A percentile compares a stretch with the other conserved stretches of the same genome.
phyloP scores from a whole-genome alignment of 2,329 filamentous ascomycete genomes.

The Alternaria metachromatica region DNA sequence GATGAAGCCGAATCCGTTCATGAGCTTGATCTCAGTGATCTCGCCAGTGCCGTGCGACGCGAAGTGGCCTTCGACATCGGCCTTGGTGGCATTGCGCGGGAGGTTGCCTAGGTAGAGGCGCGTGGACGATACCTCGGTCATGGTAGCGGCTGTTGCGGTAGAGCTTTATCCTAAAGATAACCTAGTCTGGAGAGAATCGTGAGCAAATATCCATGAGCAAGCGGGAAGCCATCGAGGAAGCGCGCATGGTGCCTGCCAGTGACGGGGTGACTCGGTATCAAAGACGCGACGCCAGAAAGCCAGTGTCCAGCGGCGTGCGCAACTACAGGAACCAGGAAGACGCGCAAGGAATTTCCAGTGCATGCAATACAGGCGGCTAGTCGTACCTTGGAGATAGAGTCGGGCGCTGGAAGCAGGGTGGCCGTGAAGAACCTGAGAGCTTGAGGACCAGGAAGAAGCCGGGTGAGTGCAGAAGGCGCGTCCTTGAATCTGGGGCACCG shows the following conservation, averaged over 20 bases:
- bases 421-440: slow-evolving; percentile 29
- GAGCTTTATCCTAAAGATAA: slow-evolving; percentile 25
- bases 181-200: slow-evolving; percentile 45
- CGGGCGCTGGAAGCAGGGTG: slow-evolving; percentile 24
- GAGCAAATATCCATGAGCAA: slow-evolving; percentile 39
- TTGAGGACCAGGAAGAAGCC: slow-evolving; percentile 23
- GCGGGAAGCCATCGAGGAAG: slow-evolving; percentile 30
- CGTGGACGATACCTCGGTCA: slow-evolving; percentile 91
- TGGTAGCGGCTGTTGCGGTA: slow-evolving; percentile 45
- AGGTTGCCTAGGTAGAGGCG: slow-evolving; percentile 98
- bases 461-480: slow-evolving; percentile 16
- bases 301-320: slow-evolving; percentile 33
- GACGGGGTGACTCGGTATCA: slow-evolving; percentile 14
- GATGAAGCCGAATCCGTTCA: slow-evolving; percentile 99
- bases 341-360: slow-evolving; percentile 27
- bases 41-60: slow-evolving; percentile 94
- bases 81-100: slow-evolving; percentile 94
- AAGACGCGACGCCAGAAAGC: slow-evolving; percentile 26
- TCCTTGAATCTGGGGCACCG: slow-evolving; percentile 5
- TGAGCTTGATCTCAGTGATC: slow-evolving; percentile 98
- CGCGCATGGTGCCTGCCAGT: slow-evolving; percentile 33
- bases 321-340: slow-evolving; percentile 33
- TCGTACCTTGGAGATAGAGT: slow-evolving; percentile 37
- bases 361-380: slow-evolving; percentile 29
- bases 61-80: slow-evolving; percentile 96